Conservation (phyloP, 306 rosid genomes). For the Pyrus communis region DNA sequence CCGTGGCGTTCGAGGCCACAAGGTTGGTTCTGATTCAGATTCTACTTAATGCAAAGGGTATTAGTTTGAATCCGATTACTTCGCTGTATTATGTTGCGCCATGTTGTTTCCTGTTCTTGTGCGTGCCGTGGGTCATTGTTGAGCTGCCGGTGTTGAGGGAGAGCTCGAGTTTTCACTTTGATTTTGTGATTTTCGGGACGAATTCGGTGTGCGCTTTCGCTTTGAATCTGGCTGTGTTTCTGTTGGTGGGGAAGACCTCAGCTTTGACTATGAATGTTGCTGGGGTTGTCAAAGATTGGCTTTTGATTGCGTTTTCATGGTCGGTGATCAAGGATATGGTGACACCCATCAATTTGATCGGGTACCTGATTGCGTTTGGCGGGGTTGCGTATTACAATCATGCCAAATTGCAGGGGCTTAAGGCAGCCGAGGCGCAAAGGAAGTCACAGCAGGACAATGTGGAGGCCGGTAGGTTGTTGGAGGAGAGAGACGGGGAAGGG, state of each 20-base stretch:
- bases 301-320: slow-evolving; percentile 93
- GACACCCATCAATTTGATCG: slow-evolving; percentile 73
- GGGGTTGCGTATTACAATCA: slow-evolving; percentile 92
- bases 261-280: slow-evolving; percentile 98
- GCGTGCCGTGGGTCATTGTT: slow-evolving; percentile 70
- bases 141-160: slow-evolving; percentile 79
- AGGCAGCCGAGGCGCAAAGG: slow-evolving; percentile 86
- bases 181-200: slow-evolving; percentile 60
- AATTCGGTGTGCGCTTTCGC: slow-evolving; percentile 84
- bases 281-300: slow-evolving; percentile 96
- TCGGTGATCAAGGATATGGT: slow-evolving; percentile 92
- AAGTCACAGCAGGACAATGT: slow-evolving; percentile 72
- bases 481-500: slow-evolving; percentile 60
- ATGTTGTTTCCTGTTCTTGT: slow-evolving; percentile 68
- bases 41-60: slow-evolving; percentile 70
- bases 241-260: slow-evolving; percentile 92
- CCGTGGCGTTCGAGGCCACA: slow-evolving; percentile 88
- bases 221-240: slow-evolving; percentile 75
- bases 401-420: slow-evolving; percentile 80
- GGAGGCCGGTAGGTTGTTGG: slow-evolving; percentile 87
- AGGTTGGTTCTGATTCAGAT: slow-evolving; percentile 82
- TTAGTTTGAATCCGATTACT: slow-evolving; percentile 77
- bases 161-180: slow-evolving; percentile 63
- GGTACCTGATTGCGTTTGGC: slow-evolving; percentile 75
- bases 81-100: slow-evolving; percentile 97